phyloP scores from a whole-genome alignment of 2,329 filamentous ascomycete species.

The Taxawa tesnikishii region DNA sequence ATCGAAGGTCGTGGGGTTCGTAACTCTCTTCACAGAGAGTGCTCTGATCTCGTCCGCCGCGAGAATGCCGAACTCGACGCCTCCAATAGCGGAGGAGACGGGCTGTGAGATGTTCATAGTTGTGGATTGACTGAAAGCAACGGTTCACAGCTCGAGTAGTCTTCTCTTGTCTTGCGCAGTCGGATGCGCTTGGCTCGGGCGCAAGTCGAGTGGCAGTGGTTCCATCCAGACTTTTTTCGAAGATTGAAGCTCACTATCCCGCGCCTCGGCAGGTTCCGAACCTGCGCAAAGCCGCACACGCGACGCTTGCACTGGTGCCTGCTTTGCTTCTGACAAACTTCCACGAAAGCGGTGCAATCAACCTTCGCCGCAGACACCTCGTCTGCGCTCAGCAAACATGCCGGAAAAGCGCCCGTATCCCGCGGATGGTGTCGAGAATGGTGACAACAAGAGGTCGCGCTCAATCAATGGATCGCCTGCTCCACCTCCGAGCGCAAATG shows the following conservation, averaged over 20 bases:
- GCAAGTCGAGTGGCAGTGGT: no score
- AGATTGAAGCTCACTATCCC: no score
- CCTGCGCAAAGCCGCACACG: no score
- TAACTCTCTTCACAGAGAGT: slow-evolving; percentile 87
- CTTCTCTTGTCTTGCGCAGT: no score
- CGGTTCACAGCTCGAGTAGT: slow-evolving; percentile 8
- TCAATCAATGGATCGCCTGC: slow-evolving; percentile 24
- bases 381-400: slow-evolving; percentile 18
- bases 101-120: slow-evolving; percentile 49
- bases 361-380: no score
- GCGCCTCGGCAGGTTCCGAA: no score
- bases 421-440: slow-evolving; percentile 21
- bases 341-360: no score
- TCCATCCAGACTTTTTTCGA: no score
- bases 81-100: slow-evolving; percentile 68
- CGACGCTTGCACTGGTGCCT: no score
- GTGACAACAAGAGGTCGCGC: slow-evolving; percentile 27
- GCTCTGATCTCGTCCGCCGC: slow-evolving; percentile 70
- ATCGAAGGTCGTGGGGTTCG: slow-evolving; percentile 91
- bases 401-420: slow-evolving; percentile 30
- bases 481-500: slow-evolving; percentile 10
- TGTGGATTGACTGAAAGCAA: slow-evolving; percentile 6
- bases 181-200: no score
- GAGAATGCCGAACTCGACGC: slow-evolving; percentile 83
- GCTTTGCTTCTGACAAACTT: no score